phyloP scores from a whole-genome alignment of 371 early-diverging fungal species.

The Lichtheimia ramosa region DNA sequence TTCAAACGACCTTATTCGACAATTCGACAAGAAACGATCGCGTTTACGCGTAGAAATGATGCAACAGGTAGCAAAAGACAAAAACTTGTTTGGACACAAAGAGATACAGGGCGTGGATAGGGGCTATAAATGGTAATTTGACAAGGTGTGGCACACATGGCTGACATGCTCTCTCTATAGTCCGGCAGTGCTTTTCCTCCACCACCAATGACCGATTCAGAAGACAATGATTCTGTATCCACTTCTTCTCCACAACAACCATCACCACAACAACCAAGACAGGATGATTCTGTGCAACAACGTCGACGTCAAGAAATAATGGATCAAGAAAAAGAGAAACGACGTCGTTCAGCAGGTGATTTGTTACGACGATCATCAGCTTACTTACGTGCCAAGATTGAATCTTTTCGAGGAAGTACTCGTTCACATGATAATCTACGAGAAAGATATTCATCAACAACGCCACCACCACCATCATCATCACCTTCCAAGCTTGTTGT shows the following conservation, averaged over 20 bases:
- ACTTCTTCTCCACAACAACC: not conserved
- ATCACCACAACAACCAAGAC: not conserved
- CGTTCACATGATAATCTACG: conserved; percentile 17
- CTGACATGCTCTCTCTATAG: too few species aligned
- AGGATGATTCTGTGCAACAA: not conserved
- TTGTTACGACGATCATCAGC: conserved; percentile 46
- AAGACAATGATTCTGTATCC: too few species aligned
- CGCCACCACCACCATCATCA: not conserved
- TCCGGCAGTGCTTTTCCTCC: too few species aligned
- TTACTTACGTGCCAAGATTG: conserved; percentile 41
- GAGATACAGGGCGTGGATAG: conserved; percentile 6
- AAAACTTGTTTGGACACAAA: too few species aligned
- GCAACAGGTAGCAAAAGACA: conserved; percentile 17
- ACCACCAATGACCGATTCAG: too few species aligned
- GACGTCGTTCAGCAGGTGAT: conserved; percentile 40
- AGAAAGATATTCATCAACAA: not conserved
- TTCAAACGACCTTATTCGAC: conserved; percentile 35
- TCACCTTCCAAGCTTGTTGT: conserved; percentile 25
- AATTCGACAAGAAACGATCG: conserved; percentile 39
- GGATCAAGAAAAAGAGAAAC: conserved; percentile 4
- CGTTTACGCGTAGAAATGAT: conserved; percentile 35
- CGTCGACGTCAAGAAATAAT: not conserved
- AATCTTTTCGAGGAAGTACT: conserved; percentile 22
- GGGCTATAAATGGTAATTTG: conserved; percentile 18
- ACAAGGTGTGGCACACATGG: conserved; percentile 7